Conservation (phyloP, 192 early-diverging fungal species). For the Chytriomyces sp. region DNA sequence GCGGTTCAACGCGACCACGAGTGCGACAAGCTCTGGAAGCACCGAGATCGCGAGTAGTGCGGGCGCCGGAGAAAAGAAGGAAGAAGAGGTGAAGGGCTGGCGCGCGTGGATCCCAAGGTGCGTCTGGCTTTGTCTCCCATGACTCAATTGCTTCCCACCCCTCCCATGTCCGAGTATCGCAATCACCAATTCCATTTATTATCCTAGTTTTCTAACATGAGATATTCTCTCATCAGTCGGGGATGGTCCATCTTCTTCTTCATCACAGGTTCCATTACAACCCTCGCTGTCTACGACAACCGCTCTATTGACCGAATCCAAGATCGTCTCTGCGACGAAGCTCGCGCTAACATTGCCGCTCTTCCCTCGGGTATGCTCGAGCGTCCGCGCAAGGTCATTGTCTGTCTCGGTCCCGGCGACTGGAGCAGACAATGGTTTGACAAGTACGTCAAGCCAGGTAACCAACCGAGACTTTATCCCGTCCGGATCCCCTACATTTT, state of each 20-base stretch:
- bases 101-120: neutral
- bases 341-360: neutral
- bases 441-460: conserved; percentile 15
- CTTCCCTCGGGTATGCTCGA: neutral
- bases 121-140: neutral
- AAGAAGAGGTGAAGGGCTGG: neutral
- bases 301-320: neutral
- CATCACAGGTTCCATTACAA: neutral
- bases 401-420: conserved; percentile 12
- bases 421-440: neutral
- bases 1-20: too few species aligned
- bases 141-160: neutral
- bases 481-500: too few species aligned
- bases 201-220: neutral
- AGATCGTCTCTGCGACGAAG: neutral
- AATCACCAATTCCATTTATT: neutral
- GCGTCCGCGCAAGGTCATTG: conserved; percentile 23
- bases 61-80: neutral
- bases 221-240: conserved; percentile 7
- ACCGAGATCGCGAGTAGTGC: neutral
- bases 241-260: conserved; percentile 21
- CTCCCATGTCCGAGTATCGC: neutral
- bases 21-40: neutral
- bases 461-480: neutral
- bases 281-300: conserved; percentile 8